Evolutionary conservation across 73 alveolate genomes (phyloP).

Genomic region (Symbiodinium natans): DNA sequence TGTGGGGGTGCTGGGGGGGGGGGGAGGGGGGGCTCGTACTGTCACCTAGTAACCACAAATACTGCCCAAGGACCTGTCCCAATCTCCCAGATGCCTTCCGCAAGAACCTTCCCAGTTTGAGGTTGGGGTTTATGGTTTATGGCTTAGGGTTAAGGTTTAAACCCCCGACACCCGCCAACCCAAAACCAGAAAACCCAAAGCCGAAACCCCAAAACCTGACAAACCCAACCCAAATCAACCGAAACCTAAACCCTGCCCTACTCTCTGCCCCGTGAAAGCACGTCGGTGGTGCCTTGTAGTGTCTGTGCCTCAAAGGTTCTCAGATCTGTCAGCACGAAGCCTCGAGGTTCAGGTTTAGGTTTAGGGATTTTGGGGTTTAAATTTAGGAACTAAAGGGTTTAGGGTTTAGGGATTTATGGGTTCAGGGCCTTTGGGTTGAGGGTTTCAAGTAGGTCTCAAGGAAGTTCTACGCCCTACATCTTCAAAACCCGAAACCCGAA

Average conservation of each 20-base stretch:
- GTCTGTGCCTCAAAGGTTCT: background rate
- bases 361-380: too few relatives aligned
- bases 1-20: too few relatives aligned
- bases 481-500: background rate
- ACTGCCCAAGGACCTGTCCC: too few relatives aligned
- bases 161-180: background rate
- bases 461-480: too few relatives aligned
- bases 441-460: too few relatives aligned
- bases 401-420: background rate
- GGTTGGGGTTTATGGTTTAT: too few relatives aligned
- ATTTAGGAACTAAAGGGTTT: too few relatives aligned
- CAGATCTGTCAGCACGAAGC: background rate
- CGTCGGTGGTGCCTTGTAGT: background rate
- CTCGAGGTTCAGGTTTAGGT: background rate
- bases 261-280: background rate
- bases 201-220: background rate
- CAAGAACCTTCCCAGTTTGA: too few relatives aligned
- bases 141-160: too few relatives aligned
- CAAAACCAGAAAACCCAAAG: background rate
- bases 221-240: background rate
- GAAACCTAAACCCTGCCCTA: background rate
- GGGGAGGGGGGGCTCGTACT: too few relatives aligned
- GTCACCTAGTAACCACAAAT: too few relatives aligned
- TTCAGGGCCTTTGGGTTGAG: background rate
- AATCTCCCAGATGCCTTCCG: too few relatives aligned